These are phyloP conservation scores for Aspergillus biplanus DNA, from an alignment of 495 filamentous ascomycete genomes.

Conservation along the genomic window DNA sequence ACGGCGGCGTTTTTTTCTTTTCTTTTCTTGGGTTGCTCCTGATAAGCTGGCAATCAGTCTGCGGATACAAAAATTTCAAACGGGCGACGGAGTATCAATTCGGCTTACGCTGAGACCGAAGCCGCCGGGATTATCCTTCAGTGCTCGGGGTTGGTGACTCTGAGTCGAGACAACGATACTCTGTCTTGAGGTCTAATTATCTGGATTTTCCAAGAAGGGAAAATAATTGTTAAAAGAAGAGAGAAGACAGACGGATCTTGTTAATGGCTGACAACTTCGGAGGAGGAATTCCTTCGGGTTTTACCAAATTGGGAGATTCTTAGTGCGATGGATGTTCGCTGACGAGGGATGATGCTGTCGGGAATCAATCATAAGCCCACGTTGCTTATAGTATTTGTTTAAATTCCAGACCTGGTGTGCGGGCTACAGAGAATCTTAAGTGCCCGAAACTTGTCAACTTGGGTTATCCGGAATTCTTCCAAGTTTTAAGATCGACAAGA, in stretches of 20 bases:
- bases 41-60: background rate
- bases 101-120: background rate
- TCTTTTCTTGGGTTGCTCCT: background rate
- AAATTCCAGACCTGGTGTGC: no score
- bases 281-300: no score
- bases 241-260: no score
- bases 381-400: no score
- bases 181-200: background rate
- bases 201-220: background rate
- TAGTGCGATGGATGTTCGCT: no score
- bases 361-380: no score
- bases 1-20: background rate
- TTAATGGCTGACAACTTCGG: no score
- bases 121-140: background rate
- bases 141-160: background rate
- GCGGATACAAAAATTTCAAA: background rate
- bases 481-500: background rate
- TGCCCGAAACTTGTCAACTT: background rate
- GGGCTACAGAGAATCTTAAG: no score
- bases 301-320: no score
- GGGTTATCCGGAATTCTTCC: background rate
- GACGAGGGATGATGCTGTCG: no score
- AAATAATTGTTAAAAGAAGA: no score
- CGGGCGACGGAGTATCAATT: slow-evolving; percentile 6
- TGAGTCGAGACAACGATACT: background rate